phyloP scores from a whole-genome alignment of 257 asterid genomes.

The Nicotiana attenuata region DNA sequence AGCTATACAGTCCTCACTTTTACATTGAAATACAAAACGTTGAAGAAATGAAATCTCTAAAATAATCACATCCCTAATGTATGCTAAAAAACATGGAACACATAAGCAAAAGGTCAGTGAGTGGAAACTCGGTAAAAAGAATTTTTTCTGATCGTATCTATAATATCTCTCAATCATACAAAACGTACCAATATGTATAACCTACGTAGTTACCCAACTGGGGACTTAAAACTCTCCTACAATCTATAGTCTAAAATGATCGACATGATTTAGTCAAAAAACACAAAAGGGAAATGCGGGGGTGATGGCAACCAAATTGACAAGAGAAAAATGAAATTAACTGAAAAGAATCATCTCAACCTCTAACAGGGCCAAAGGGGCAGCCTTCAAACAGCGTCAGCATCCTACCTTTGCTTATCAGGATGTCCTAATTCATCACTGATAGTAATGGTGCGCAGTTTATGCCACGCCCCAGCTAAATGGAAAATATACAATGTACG shows the following conservation, averaged over 20 bases:
- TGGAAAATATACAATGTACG: slow-evolving; percentile 44
- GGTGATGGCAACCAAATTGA: slow-evolving; percentile 19
- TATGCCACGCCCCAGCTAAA: slow-evolving; percentile 26
- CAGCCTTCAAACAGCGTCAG: slow-evolving; percentile 27
- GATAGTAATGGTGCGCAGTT: background rate
- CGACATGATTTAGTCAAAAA: slow-evolving; percentile 4
- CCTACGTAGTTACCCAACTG: background rate
- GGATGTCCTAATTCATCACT: slow-evolving; percentile 9
- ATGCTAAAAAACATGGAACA: background rate
- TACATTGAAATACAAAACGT: background rate
- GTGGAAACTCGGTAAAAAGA: background rate
- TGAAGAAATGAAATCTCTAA: background rate
- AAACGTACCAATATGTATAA: background rate
- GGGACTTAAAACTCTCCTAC: background rate
- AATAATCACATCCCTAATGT: background rate
- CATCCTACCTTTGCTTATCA: slow-evolving; percentile 24
- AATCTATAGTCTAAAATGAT: slow-evolving; percentile 19
- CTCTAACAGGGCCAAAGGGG: slow-evolving; percentile 26
- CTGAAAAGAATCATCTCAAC: slow-evolving; percentile 35
- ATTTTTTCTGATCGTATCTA: slow-evolving; percentile 10
- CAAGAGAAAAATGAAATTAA: slow-evolving; percentile 13
- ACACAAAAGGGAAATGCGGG: slow-evolving; percentile 10
- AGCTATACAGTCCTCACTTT: too few species aligned
- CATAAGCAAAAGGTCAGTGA: background rate
- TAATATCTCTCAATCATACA: slow-evolving; percentile 1